Percentiles rank a stretch among this genome's conserved stretches.
Evolutionary conservation across 305 asterid genomes (phyloP).

Genomic region (Ajuga reptans): DNA sequence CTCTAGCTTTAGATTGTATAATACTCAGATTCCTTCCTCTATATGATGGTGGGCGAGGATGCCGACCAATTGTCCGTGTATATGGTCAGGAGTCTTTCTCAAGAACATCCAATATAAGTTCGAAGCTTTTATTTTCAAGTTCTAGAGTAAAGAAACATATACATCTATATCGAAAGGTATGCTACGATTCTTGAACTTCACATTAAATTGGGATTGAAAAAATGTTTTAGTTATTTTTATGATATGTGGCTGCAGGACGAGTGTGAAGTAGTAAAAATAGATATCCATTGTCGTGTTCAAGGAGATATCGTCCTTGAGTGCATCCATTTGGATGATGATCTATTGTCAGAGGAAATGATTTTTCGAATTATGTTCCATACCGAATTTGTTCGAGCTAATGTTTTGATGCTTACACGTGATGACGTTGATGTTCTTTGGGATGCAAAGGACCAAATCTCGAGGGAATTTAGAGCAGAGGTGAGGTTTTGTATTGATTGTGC

Average conservation of each 20-base stretch:
- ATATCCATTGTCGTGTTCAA: constrained; percentile 62
- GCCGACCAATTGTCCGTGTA: constrained; percentile 71
- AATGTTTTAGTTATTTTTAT: constrained; percentile 21
- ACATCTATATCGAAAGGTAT: constrained; percentile 63
- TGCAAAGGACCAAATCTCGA: constrained; percentile 55
- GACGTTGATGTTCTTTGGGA: constrained; percentile 93
- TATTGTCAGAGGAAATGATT: constrained; percentile 71
- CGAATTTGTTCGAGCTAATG: constrained; percentile 69
- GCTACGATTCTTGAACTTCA: constrained; percentile 15
- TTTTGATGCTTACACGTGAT: constrained; percentile 66
- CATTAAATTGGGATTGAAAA: constrained; percentile 9
- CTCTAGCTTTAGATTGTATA: constrained; percentile 66
- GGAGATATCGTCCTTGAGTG: constrained; percentile 98
- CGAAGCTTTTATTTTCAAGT: constrained; percentile 81
- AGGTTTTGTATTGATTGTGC: constrained; percentile 30
- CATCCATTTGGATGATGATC: constrained; percentile 77
- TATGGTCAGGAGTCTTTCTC: constrained; percentile 89
- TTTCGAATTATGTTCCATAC: constrained; percentile 93
- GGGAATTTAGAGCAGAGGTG: constrained; percentile 88
- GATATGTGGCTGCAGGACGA: constrained; percentile 68
- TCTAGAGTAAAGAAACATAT: constrained; percentile 42
- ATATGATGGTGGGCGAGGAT: constrained; percentile 65
- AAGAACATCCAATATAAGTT: constrained; percentile 53
- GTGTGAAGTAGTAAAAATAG: constrained; percentile 68
- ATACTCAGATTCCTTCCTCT: constrained; percentile 63